phyloP scores from a whole-genome alignment of 2,329 filamentous ascomycete species.

The Cercospora zeina region DNA sequence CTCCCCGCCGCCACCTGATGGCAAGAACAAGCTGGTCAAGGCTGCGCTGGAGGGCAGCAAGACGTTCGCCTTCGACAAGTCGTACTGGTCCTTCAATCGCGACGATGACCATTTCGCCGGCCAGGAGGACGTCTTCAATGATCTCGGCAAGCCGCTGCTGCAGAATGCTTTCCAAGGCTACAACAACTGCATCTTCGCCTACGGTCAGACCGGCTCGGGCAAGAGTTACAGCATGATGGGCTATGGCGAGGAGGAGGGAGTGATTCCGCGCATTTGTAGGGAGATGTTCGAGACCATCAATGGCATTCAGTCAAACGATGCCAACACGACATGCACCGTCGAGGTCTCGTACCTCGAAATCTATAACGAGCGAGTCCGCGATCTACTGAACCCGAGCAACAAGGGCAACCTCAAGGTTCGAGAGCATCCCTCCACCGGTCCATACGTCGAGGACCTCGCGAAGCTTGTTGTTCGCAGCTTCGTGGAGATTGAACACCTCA shows the following conservation, averaged over 20 bases:
- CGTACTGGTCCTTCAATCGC: constrained; percentile 96
- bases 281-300: constrained; percentile 93
- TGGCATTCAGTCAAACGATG: constrained; percentile 66
- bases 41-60: constrained; percentile 67
- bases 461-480: constrained; percentile 94
- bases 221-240: constrained; percentile 99
- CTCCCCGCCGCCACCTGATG: constrained; percentile 64
- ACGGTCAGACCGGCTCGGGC: constrained; percentile 95
- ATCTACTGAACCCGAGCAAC: constrained; percentile 89
- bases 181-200: constrained; percentile 99
- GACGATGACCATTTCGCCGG: constrained; percentile 79
- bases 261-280: constrained; percentile 95
- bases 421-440: constrained; percentile 95
- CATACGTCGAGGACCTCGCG: constrained; percentile 96
- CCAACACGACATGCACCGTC: constrained; percentile 81
- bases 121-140: constrained; percentile 83
- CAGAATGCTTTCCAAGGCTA: constrained; percentile 99
- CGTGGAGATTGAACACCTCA: constrained; percentile 91
- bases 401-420: constrained; percentile 96
- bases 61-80: constrained; percentile 91
- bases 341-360: constrained; percentile 99
- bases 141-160: constrained; percentile 83
- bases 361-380: constrained; percentile 96
- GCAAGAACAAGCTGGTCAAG: constrained; percentile 66
- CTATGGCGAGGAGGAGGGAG: constrained; percentile 91